These are phyloP conservation scores for Metarhizium anisopliae DNA, from an alignment of 2,329 filamentous ascomycete genomes.

Conservation along the genomic window DNA sequence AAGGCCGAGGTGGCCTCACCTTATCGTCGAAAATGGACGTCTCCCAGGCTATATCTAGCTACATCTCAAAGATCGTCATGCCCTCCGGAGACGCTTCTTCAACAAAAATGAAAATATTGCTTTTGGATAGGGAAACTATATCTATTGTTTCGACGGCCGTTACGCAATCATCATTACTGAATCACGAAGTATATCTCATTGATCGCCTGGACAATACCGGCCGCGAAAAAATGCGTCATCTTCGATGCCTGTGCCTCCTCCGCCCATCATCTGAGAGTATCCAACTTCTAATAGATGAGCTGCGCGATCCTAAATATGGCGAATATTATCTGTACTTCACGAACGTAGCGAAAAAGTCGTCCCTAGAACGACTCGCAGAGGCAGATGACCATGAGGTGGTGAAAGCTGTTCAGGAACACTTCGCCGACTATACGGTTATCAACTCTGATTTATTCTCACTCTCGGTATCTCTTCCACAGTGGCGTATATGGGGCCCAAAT, in stretches of 20 bases:
- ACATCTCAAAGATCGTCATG: conserved; percentile 93
- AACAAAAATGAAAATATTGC: conserved; percentile 95
- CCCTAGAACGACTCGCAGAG: conserved; percentile 86
- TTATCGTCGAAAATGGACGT: conserved; percentile 63
- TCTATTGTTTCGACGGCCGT: conserved; percentile 90
- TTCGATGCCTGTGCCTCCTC: conserved; percentile 87
- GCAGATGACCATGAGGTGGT: conserved; percentile 97
- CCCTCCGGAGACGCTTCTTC: conserved; percentile 59
- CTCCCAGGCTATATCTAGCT: conserved; percentile 84
- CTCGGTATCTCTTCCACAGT: conserved; percentile 60
- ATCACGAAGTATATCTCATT: conserved; percentile 95
- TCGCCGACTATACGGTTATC: conserved; percentile 90
- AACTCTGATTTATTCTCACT: conserved; percentile 90
- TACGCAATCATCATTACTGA: conserved; percentile 88
- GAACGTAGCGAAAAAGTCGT: conserved; percentile 95
- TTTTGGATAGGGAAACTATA: conserved; percentile 90
- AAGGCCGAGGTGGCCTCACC: background rate
- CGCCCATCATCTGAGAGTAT: conserved; percentile 88
- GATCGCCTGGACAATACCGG: conserved; percentile 85
- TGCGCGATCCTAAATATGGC: conserved; percentile 92
- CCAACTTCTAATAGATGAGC: conserved; percentile 87
- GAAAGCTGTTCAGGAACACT: conserved; percentile 87
- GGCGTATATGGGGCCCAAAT: conserved; percentile 70
- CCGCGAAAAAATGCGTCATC: conserved; percentile 95
- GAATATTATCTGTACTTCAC: conserved; percentile 98